A percentile compares a stretch with the other conserved stretches of the same genome.
These are phyloP conservation scores for Suillus paluster DNA, from an alignment of 768 basidiomycete genomes.

Conservation along the genomic window DNA sequence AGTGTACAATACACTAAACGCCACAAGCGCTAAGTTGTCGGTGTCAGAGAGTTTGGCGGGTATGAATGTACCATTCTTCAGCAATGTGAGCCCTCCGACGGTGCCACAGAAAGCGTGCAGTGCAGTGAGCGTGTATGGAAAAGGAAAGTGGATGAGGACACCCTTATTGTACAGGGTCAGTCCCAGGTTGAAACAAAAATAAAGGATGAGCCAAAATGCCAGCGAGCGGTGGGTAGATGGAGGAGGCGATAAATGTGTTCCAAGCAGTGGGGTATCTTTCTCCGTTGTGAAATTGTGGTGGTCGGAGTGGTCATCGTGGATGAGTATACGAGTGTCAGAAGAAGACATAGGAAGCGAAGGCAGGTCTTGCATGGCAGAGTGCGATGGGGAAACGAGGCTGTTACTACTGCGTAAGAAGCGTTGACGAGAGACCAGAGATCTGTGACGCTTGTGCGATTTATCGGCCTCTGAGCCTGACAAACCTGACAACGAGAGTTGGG, in stretches of 20 bases:
- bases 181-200: constrained; percentile 89
- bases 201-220: constrained; percentile 72
- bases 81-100: constrained; percentile 73
- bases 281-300: background rate
- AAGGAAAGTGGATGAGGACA: constrained; percentile 90
- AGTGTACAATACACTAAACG: constrained; percentile 90
- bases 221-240: constrained; percentile 31
- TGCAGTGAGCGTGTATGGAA: constrained; percentile 94
- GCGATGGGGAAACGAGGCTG: background rate
- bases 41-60: constrained; percentile 55
- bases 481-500: background rate
- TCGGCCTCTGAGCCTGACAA: background rate
- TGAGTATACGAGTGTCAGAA: constrained; percentile 10
- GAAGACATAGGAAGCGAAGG: constrained; percentile 15
- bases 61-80: constrained; percentile 59
- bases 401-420: background rate
- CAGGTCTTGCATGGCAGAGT: background rate
- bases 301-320: background rate
- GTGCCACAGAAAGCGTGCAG: constrained; percentile 88
- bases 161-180: constrained; percentile 96
- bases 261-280: background rate
- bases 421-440: background rate
- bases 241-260: background rate
- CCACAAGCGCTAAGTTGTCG: constrained; percentile 66
- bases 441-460: background rate